Evolutionary conservation across 1,284 basidiomycete species (phyloP).

Genomic region (Cutaneotrichosporon sp.): DNA sequence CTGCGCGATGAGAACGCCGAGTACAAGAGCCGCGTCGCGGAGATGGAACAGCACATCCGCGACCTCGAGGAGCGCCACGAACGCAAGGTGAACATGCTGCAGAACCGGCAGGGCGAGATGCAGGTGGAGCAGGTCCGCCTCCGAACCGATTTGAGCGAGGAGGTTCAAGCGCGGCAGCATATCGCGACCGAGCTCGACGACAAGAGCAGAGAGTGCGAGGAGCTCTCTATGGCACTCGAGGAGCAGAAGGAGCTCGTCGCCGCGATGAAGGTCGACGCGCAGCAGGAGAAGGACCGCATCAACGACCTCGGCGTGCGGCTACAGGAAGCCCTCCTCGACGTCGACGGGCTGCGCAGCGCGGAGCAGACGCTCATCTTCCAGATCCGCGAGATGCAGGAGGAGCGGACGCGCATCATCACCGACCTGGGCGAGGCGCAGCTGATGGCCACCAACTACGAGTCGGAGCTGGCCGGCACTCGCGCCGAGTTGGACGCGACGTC

Average conservation of each 20-base stretch:
- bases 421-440: conserved; percentile 72
- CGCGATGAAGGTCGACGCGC: conserved; percentile 57
- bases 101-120: conserved; percentile 68
- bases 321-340: conserved; percentile 66
- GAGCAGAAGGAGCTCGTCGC: conserved; percentile 39
- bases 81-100: conserved; percentile 64
- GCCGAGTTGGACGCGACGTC: conserved; percentile 54
- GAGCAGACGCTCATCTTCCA: conserved; percentile 57
- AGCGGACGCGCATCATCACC: conserved; percentile 68
- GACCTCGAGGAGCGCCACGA: conserved; percentile 66
- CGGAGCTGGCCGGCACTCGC: conserved; percentile 60
- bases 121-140: conserved; percentile 49
- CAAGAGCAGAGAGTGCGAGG: conserved; percentile 37
- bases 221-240: conserved; percentile 34
- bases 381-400: conserved; percentile 66
- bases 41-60: conserved; percentile 57
- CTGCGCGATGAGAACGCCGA: conserved; percentile 25
- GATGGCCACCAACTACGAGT: conserved; percentile 69
- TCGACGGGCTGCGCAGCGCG: conserved; percentile 60
- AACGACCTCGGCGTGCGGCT: conserved; percentile 58
- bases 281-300: conserved; percentile 59
- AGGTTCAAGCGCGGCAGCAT: conserved; percentile 42
- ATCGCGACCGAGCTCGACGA: conserved; percentile 41
- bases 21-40: conserved; percentile 31
- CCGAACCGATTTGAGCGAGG: conserved; percentile 44